These are phyloP conservation scores for Sporothrix globosa DNA, from an alignment of 2,329 filamentous ascomycete species.

Conservation along the genomic window DNA sequence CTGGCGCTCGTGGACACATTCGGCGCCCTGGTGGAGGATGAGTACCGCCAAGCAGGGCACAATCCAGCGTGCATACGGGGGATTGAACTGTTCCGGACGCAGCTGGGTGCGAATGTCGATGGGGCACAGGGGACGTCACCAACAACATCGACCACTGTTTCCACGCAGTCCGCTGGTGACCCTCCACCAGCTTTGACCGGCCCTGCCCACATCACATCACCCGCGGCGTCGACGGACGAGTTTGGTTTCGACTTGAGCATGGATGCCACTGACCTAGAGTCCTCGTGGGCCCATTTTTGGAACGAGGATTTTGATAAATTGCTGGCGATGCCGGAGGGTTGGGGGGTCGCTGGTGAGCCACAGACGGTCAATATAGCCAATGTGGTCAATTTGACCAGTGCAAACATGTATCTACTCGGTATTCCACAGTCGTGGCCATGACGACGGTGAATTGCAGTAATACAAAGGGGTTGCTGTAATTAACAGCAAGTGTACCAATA, in stretches of 20 bases:
- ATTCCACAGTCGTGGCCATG: slow-evolving; percentile 29
- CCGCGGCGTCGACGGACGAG: background rate
- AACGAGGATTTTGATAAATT: slow-evolving; percentile 31
- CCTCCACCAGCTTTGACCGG: no score
- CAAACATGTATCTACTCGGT: slow-evolving; percentile 30
- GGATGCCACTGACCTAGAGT: slow-evolving; percentile 24
- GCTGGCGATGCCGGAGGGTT: background rate
- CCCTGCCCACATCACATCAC: background rate
- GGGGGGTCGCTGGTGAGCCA: background rate
- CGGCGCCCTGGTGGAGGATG: slow-evolving; percentile 20
- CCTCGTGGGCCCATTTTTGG: slow-evolving; percentile 32
- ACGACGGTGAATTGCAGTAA: no score
- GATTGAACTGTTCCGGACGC: background rate
- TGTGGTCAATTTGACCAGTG: background rate
- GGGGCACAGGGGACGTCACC: background rate
- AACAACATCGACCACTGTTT: background rate
- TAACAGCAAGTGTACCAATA: no score
- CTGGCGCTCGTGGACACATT: slow-evolving; percentile 28
- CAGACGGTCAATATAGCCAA: background rate
- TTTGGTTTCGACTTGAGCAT: slow-evolving; percentile 6
- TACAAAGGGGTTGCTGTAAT: no score
- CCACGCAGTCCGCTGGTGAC: no score
- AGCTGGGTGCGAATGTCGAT: slow-evolving; percentile 14
- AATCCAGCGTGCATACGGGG: slow-evolving; percentile 8
- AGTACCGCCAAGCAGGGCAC: slow-evolving; percentile 13